phyloP scores from a whole-genome alignment of 768 basidiomycete genomes.

The Pleurotus ostreatus region DNA sequence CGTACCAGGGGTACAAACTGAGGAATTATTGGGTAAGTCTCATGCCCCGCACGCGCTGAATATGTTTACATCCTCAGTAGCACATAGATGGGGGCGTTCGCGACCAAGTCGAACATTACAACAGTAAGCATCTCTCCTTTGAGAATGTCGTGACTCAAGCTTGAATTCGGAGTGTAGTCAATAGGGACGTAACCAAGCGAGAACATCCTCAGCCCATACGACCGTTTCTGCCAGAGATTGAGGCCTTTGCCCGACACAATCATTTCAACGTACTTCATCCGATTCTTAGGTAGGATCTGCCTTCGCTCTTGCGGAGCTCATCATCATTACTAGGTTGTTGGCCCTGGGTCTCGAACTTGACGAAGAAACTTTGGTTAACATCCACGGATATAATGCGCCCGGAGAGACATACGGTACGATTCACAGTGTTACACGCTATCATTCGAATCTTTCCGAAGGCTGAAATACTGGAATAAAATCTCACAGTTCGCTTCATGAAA shows the following conservation, averaged over 20 bases:
- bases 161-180: slow-evolving; percentile 18
- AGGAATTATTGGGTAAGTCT: slow-evolving; percentile 47
- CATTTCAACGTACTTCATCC: slow-evolving; percentile 32
- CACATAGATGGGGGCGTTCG: slow-evolving; percentile 58
- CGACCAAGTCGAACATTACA: slow-evolving; percentile 64
- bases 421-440: background rate
- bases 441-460: background rate
- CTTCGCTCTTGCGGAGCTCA: background rate
- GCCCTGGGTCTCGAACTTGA: slow-evolving; percentile 42
- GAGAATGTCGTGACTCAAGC: background rate
- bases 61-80: slow-evolving; percentile 24
- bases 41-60: background rate
- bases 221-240: slow-evolving; percentile 31
- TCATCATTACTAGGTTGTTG: slow-evolving; percentile 24
- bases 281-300: slow-evolving; percentile 26
- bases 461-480: background rate
- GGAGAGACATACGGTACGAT: slow-evolving; percentile 33
- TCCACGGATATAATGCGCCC: slow-evolving; percentile 31
- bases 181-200: slow-evolving; percentile 26
- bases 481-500: slow-evolving; percentile 4
- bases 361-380: slow-evolving; percentile 38
- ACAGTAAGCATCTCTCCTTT: slow-evolving; percentile 33
- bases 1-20: slow-evolving; percentile 54
- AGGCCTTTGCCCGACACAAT: slow-evolving; percentile 30
- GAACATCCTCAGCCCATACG: slow-evolving; percentile 32